These are phyloP conservation scores for Penicillium griseofulvum DNA, from an alignment of 2,329 filamentous ascomycete species.

Conservation along the genomic window DNA sequence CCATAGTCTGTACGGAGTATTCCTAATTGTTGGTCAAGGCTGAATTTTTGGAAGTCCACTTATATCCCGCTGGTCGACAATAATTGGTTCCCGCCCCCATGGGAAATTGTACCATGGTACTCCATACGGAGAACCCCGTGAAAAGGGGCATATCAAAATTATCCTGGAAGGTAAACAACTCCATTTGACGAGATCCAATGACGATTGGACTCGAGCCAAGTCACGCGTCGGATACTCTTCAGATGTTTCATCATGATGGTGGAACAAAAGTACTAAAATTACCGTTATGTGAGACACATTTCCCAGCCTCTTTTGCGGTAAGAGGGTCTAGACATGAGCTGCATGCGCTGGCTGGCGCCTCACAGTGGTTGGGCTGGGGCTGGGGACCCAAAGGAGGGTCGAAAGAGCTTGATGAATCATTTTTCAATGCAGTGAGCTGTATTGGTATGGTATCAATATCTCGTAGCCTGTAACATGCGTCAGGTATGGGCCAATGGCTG, in stretches of 20 bases:
- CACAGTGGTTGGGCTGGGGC: slow-evolving; percentile 12
- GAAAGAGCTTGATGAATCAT: slow-evolving; percentile 10
- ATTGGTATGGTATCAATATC: background rate
- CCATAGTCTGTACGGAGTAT: no score
- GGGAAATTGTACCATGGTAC: background rate
- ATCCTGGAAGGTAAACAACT: no score
- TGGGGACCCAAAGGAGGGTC: slow-evolving; percentile 7
- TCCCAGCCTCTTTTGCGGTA: slow-evolving; percentile 4
- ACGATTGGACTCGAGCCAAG: background rate
- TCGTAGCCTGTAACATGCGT: background rate
- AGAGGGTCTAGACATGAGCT: slow-evolving; percentile 19
- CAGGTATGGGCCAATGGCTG: slow-evolving; percentile 1
- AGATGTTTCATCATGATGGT: background rate
- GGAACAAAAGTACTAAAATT: slow-evolving; percentile 2
- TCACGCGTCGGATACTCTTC: background rate
- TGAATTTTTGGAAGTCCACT: background rate
- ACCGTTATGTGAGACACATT: background rate
- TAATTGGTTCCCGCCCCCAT: background rate
- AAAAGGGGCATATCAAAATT: background rate
- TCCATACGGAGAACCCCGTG: background rate
- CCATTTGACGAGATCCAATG: background rate
- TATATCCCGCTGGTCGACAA: background rate
- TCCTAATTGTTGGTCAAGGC: no score
- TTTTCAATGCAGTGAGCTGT: background rate
- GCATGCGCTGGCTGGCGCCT: slow-evolving; percentile 9